These are phyloP conservation scores for Didymella arachidicola DNA, from an alignment of 2,329 filamentous ascomycete genomes.

Conservation along the genomic window DNA sequence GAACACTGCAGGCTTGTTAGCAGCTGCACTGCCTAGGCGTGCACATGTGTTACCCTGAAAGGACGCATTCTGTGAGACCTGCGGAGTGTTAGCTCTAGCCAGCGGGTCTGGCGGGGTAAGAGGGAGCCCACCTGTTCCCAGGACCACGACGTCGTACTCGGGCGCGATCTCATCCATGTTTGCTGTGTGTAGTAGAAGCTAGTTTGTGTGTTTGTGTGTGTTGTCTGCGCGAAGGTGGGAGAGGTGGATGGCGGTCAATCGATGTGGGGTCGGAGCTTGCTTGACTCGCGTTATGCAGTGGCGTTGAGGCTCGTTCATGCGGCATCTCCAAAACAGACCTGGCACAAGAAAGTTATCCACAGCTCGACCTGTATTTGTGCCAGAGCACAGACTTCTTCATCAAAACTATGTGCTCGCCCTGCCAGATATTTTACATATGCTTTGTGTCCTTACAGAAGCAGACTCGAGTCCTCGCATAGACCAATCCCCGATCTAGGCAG, in stretches of 20 bases:
- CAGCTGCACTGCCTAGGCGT: conserved; percentile 2
- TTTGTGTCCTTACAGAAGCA: neutral
- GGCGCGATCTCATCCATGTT: conserved; percentile 97
- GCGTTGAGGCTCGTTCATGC: conserved; percentile 28
- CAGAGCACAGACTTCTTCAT: conserved; percentile 21
- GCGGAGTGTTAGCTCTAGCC: conserved; percentile 43
- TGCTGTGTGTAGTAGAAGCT: conserved; percentile 31
- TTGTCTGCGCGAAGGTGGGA: conserved; percentile 32
- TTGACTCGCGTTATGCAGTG: conserved; percentile 37
- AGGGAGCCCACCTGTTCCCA: conserved; percentile 83
- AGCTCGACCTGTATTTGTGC: conserved; percentile 15
- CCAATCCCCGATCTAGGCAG: conserved; percentile 2
- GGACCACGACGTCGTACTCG: conserved; percentile 98
- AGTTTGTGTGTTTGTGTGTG: conserved; percentile 33
- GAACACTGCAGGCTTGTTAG: conserved; percentile 66
- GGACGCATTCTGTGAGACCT: conserved; percentile 98
- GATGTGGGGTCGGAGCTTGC: conserved; percentile 43
- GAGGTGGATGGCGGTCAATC: conserved; percentile 40
- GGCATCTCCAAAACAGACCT: conserved; percentile 15
- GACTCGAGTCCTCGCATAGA: neutral
- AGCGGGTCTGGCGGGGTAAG: conserved; percentile 50
- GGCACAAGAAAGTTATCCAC: conserved; percentile 22
- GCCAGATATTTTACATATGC: conserved; percentile 22
- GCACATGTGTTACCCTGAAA: conserved; percentile 76
- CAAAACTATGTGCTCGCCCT: conserved; percentile 23